Evolutionary conservation across 768 basidiomycete species (phyloP).

Genomic region (Crucibulum laeve): DNA sequence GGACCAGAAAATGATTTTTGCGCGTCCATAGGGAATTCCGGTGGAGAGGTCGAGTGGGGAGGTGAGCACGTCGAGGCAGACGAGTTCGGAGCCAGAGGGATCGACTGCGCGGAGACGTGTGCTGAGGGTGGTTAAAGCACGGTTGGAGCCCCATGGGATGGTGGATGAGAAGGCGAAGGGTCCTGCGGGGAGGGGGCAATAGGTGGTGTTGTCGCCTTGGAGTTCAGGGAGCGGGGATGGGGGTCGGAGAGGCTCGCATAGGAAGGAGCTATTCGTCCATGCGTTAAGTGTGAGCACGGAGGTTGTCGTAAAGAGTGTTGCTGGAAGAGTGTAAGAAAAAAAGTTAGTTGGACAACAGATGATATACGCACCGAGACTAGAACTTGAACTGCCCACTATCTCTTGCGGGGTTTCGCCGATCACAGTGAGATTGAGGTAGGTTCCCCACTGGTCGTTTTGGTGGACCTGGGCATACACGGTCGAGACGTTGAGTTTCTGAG

Average conservation of each 20-base stretch:
- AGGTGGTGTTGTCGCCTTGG: slow-evolving; percentile 35
- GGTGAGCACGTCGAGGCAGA: slow-evolving; percentile 76
- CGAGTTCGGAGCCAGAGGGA: slow-evolving; percentile 72
- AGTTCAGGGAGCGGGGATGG: slow-evolving; percentile 62
- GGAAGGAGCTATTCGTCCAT: slow-evolving; percentile 63
- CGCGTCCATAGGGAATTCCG: slow-evolving; percentile 59
- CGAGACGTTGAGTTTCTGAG: slow-evolving; percentile 60
- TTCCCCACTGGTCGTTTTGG: slow-evolving; percentile 33
- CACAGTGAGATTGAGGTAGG: slow-evolving; percentile 66
- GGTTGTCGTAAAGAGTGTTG: slow-evolving; percentile 85
- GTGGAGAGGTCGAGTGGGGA: slow-evolving; percentile 70
- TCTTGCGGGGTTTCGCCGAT: slow-evolving; percentile 57
- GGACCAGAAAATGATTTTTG: slow-evolving; percentile 65
- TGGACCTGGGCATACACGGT: slow-evolving; percentile 72
- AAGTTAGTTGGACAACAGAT: slow-evolving; percentile 6
- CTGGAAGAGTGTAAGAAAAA: slow-evolving; percentile 29
- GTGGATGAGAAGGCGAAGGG: slow-evolving; percentile 78
- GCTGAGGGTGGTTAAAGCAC: slow-evolving; percentile 77
- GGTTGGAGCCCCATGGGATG: slow-evolving; percentile 59
- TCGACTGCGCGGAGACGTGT: slow-evolving; percentile 89
- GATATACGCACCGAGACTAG: slow-evolving; percentile 57
- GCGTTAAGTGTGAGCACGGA: slow-evolving; percentile 75
- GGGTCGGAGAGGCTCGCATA: slow-evolving; percentile 79
- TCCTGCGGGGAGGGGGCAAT: slow-evolving; percentile 79
- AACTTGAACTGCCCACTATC: slow-evolving; percentile 59